Evolutionary conservation across 179 eudicot genomes (phyloP).

Genomic region (Drosera spatulata): DNA sequence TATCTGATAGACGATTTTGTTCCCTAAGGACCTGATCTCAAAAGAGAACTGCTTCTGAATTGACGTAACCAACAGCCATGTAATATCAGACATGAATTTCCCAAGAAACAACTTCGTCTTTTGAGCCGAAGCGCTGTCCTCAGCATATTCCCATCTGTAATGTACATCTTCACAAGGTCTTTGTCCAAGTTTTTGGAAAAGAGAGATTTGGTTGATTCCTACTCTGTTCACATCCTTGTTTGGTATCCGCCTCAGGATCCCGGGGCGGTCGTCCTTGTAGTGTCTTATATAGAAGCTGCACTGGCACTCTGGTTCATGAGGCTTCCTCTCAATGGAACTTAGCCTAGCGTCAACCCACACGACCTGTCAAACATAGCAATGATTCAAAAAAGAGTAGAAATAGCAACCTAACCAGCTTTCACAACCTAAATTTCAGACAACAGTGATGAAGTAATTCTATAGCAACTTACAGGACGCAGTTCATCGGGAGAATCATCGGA

Average conservation of each 20-base stretch:
- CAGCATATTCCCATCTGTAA: constrained; percentile 64
- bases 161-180: constrained; percentile 43
- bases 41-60: constrained; percentile 47
- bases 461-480: constrained; percentile 31
- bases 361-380: constrained; percentile 14
- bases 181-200: constrained; percentile 55
- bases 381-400: too few relatives aligned
- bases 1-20: constrained; percentile 58
- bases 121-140: constrained; percentile 55
- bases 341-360: constrained; percentile 83
- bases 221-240: constrained; percentile 38
- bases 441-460: not conserved
- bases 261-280: constrained; percentile 35
- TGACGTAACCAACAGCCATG: constrained; percentile 79
- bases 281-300: constrained; percentile 62
- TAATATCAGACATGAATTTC: constrained; percentile 54
- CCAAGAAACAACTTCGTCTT: constrained; percentile 45
- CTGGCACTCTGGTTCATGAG: constrained; percentile 52
- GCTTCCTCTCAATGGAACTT: constrained; percentile 65
- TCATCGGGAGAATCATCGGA: constrained; percentile 32
- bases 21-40: constrained; percentile 44
- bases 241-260: constrained; percentile 28
- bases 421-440: too few relatives aligned
- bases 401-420: too few relatives aligned
- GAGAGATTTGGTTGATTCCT: constrained; percentile 42